Base-by-base conservation (phyloP, 495 filamentous ascomycete genomes). In the Daldinia caldariorum region DNA sequence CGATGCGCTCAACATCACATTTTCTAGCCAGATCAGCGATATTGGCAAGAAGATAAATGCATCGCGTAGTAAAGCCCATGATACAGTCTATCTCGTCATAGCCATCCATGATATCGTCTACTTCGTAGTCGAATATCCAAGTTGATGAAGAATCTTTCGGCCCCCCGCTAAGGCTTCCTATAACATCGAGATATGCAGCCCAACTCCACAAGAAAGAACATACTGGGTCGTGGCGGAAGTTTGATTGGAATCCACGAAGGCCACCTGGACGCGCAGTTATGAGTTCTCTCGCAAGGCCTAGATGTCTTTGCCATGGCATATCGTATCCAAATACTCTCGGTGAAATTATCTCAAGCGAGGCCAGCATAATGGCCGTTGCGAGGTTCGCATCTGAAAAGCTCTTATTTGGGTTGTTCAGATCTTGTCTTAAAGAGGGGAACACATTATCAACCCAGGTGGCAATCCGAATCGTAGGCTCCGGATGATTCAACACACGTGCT, bases 101-200 rank as follows among this genome's bases (percentile, higher is more conserved):
- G n/a, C 74, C 84, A 59, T 92, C 89, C 47, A 82, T 78, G n/a
- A 83, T 80, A 35, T 83, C 82, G 49, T 84, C 80, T 5, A 79
- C 63, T 60, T 82, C 78, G 53, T 89, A 78, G 39, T 89, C 82
- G 31, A 79, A 75, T 51, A 79, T 74, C 74, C 75, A 78, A 13
- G 76, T 66, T 12, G 77, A 75, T 31, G 74, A 76, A 18, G 74
- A 72, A n/a, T 67, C 76, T 41, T 73, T 76, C 8, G 71, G 76
- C 2, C 78, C 78, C 50, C 93, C 92, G 57, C 89, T 92, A 4
- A 97, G 83, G 60, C 86, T 86, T 29, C 92, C 93, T 45, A 96
- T 82, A 6, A 94, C 88, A 73, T 97, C 93, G 26, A 96, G 84
- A 77, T 96, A 97, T 8, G 90, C 89, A 68, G 94, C 90, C 93